Conservation (phyloP, 208 protist species). For the Crithidia mellificae region DNA sequence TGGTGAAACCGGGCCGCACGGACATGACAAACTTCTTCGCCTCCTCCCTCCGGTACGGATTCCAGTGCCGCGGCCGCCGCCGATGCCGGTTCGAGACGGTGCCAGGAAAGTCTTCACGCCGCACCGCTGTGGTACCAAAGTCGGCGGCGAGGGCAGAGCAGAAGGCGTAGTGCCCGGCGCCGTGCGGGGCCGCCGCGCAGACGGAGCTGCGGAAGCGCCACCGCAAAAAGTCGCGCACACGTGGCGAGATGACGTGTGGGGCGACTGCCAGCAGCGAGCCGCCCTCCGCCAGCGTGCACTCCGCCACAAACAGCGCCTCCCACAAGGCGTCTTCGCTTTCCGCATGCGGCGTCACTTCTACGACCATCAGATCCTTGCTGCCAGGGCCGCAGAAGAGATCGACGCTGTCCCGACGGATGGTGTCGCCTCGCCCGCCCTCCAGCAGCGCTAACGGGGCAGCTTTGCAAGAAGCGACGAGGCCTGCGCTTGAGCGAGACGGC, state of each 20-base stretch:
- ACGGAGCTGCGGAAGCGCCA: slow-evolving; percentile 28
- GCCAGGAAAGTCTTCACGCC: slow-evolving; percentile 42
- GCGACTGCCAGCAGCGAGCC: slow-evolving; percentile 19
- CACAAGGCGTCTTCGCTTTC: slow-evolving; percentile 19
- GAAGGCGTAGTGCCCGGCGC: slow-evolving; percentile 23
- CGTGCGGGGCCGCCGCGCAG: slow-evolving; percentile 6
- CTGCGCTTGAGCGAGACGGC: background rate
- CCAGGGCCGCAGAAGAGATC: slow-evolving; percentile 21
- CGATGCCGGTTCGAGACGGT: slow-evolving; percentile 20
- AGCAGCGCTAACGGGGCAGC: background rate
- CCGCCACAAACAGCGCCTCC: slow-evolving; percentile 26
- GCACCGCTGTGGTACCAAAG: slow-evolving; percentile 15
- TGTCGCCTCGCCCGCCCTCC: background rate
- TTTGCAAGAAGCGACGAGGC: background rate
- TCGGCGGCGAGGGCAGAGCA: slow-evolving; percentile 31
- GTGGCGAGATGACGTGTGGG: slow-evolving; percentile 13
- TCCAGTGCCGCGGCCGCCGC: slow-evolving; percentile 45
- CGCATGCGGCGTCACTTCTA: slow-evolving; percentile 13
- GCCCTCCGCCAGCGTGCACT: slow-evolving; percentile 17
- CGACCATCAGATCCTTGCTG: slow-evolving; percentile 33
- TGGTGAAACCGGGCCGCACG: slow-evolving; percentile 55
- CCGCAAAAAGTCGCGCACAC: slow-evolving; percentile 22
- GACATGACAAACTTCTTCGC: slow-evolving; percentile 35
- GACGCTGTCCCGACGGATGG: slow-evolving; percentile 9
- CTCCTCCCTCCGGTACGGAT: slow-evolving; percentile 41